These are phyloP conservation scores for Dichomitus squalens DNA, from an alignment of 1,284 basidiomycete species.

Conservation along the genomic window DNA sequence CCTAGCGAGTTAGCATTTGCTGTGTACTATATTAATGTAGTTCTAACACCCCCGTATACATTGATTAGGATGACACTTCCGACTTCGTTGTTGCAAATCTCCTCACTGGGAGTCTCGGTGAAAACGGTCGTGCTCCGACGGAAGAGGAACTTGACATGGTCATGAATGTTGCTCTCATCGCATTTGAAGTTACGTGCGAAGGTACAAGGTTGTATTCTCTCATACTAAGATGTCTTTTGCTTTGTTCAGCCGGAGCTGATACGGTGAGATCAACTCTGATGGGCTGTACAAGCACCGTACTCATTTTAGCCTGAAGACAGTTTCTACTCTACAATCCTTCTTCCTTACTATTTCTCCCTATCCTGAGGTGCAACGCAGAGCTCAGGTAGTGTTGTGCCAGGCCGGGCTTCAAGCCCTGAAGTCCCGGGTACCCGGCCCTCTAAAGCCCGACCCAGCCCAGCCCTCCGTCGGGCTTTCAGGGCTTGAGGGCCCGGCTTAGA, in stretches of 20 bases:
- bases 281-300: neutral
- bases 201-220: neutral
- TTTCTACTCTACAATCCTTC: constrained; percentile 20
- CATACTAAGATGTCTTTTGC: neutral
- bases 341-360: constrained; percentile 36
- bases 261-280: constrained; percentile 2
- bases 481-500: no score
- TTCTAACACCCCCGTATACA: neutral
- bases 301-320: neutral
- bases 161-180: constrained; percentile 2
- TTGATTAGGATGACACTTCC: neutral
- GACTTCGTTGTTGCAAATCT: neutral
- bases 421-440: no score
- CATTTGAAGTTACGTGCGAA: constrained; percentile 5
- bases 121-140: neutral
- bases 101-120: neutral
- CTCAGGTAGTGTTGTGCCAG: no score
- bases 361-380: no score
- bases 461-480: no score
- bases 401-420: no score
- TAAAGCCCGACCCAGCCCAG: no score
- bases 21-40: neutral
- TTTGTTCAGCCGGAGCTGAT: constrained; percentile 12
- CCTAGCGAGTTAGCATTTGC: neutral
- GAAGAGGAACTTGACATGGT: constrained; percentile 6